phyloP scores from a whole-genome alignment of 306 rosid species.

The Cajanus cajan region DNA sequence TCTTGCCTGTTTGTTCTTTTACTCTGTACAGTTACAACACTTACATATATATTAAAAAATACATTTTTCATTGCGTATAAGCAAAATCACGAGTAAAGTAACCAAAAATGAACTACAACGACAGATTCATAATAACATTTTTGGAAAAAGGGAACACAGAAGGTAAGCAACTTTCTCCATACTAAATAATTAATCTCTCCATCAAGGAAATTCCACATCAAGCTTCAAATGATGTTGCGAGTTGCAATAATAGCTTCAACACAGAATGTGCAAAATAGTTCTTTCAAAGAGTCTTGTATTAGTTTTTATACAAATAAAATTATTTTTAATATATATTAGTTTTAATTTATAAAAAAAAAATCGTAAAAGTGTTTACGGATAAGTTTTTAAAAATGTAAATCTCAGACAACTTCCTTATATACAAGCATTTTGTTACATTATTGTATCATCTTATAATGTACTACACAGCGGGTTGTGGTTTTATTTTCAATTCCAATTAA shows the following conservation, averaged over 20 bases:
- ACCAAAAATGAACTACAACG: not conserved
- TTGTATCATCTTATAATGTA: not conserved
- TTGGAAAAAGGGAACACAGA: not conserved
- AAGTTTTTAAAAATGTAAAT: too few relatives aligned
- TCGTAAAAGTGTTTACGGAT: too few relatives aligned
- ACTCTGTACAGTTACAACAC: too few relatives aligned
- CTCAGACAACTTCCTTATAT: not conserved
- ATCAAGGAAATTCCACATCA: conserved; percentile 30
- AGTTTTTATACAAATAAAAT: too few relatives aligned
- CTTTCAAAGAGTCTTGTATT: too few relatives aligned
- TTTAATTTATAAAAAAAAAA: too few relatives aligned
- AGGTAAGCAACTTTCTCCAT: conserved; percentile 21
- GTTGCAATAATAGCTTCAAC: conserved; percentile 30
- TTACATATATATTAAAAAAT: too few relatives aligned
- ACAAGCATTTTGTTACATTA: not conserved
- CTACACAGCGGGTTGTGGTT: not conserved
- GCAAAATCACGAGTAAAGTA: not conserved
- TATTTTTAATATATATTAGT: too few relatives aligned
- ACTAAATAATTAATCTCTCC: conserved; percentile 17
- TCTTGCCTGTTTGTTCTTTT: too few relatives aligned
- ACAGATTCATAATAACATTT: not conserved
- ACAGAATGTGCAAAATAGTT: conserved; percentile 19
- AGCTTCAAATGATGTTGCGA: conserved; percentile 35
- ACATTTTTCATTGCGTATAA: not conserved
- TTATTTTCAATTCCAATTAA: not conserved